Evolutionary conservation across 2,329 filamentous ascomycete species (phyloP).

Genomic region (Cladosporium oxysporum): DNA sequence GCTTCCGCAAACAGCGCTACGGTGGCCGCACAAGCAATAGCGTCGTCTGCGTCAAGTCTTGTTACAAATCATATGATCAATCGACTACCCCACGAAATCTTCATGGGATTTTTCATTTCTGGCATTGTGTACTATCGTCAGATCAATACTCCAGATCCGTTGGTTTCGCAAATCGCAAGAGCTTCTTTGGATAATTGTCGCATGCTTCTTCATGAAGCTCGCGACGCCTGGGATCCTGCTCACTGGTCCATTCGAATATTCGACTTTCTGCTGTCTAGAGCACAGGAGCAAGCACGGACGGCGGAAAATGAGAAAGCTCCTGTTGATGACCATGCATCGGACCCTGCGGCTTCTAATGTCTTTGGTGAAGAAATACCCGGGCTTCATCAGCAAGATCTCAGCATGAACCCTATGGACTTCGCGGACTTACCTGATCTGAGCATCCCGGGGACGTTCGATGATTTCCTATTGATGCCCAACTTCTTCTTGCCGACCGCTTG

Average conservation of each 20-base stretch:
- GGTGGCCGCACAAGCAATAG: constrained; percentile 20
- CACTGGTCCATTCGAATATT: constrained; percentile 22
- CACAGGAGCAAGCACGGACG: background rate
- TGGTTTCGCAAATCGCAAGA: constrained; percentile 17
- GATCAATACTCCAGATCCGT: constrained; percentile 3
- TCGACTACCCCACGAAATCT: constrained; percentile 18
- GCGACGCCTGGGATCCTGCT: constrained; percentile 20
- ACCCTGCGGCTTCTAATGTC: no score
- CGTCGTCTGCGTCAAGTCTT: constrained; percentile 11
- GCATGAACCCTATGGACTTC: background rate
- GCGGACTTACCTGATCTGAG: constrained; percentile 1
- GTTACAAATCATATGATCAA: constrained; percentile 9
- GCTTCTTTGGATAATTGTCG: constrained; percentile 22
- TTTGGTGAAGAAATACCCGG: background rate
- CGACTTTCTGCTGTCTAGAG: constrained; percentile 20
- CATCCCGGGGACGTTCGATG: constrained; percentile 2
- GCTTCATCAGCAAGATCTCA: background rate
- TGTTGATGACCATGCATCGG: background rate
- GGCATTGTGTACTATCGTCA: constrained; percentile 20
- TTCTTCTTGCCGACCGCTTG: background rate
- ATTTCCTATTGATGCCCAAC: constrained; percentile 11
- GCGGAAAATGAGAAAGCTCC: background rate
- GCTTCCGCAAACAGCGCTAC: background rate
- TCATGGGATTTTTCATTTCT: constrained; percentile 21
- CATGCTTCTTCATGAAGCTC: constrained; percentile 19